phyloP scores from a whole-genome alignment of 805 yeast genomes.

The Vanderwaltozyma verrucispora region DNA sequence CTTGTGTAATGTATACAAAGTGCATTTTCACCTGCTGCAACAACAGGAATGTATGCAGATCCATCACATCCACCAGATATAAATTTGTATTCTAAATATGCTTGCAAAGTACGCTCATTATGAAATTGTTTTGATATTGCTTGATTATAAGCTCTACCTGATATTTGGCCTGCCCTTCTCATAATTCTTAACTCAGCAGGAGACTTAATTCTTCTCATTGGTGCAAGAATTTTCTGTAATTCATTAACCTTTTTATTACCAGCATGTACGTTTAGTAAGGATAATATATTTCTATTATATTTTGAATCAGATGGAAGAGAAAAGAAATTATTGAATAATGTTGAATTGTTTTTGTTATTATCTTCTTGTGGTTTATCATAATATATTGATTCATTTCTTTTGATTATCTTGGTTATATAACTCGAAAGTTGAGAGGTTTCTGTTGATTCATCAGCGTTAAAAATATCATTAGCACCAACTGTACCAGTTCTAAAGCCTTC shows the following conservation, averaged over 20 bases:
- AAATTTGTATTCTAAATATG: slow-evolving; percentile 75
- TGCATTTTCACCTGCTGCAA: slow-evolving; percentile 88
- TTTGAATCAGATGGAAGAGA: slow-evolving; percentile 17
- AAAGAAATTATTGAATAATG: slow-evolving; percentile 23
- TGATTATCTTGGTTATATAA: slow-evolving; percentile 39
- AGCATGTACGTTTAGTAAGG: slow-evolving; percentile 27
- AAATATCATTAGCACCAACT: slow-evolving; percentile 68
- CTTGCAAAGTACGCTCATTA: slow-evolving; percentile 69
- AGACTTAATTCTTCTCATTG: slow-evolving; percentile 58
- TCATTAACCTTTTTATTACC: slow-evolving; percentile 3
- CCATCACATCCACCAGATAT: slow-evolving; percentile 81
- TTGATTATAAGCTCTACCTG: slow-evolving; percentile 72
- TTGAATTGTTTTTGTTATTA: slow-evolving; percentile 12
- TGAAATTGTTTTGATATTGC: slow-evolving; percentile 61
- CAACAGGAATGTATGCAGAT: slow-evolving; percentile 90
- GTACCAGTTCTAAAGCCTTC: slow-evolving; percentile 89
- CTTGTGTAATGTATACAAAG: slow-evolving; percentile 88
- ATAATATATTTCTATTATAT: slow-evolving; percentile 17
- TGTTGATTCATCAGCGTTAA: slow-evolving; percentile 75
- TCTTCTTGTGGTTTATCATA: slow-evolving; percentile 34
- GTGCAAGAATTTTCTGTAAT: slow-evolving; percentile 16
- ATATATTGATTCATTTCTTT: slow-evolving; percentile 41
- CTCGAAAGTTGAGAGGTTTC: slow-evolving; percentile 19
- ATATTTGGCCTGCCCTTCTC: slow-evolving; percentile 74
- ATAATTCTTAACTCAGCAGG: slow-evolving; percentile 64